Percentiles rank a stretch among this genome's conserved stretches.
phyloP scores from a whole-genome alignment of 805 yeast genomes.

The Metschnikowia baotianmanensis region DNA sequence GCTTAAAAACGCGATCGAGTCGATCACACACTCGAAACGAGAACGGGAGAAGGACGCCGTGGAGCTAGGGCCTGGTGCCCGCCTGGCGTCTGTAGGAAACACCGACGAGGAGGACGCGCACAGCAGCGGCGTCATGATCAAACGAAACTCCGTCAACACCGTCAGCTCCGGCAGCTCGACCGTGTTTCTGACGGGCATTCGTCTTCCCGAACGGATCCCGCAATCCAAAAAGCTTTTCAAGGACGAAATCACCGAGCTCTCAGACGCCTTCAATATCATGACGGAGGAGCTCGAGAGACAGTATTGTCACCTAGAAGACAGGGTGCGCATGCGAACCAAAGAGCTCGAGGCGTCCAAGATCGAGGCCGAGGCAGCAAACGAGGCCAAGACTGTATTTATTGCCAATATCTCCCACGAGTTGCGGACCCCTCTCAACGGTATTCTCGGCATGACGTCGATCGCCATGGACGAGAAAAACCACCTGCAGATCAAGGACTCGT shows the following conservation, averaged over 20 bases:
- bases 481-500: conserved; percentile 64
- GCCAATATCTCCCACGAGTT: conserved; percentile 93
- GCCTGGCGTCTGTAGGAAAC: background rate
- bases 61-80: background rate
- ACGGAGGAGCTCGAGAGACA: conserved; percentile 83
- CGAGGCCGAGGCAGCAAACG: conserved; percentile 93
- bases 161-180: conserved; percentile 33
- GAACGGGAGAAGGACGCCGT: conserved; percentile 23
- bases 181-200: conserved; percentile 36
- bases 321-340: conserved; percentile 81
- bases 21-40: conserved; percentile 48
- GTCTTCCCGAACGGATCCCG: conserved; percentile 38
- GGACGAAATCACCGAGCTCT: conserved; percentile 85
- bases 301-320: conserved; percentile 79
- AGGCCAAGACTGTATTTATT: conserved; percentile 90
- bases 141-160: conserved; percentile 27
- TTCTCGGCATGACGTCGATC: conserved; percentile 91
- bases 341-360: conserved; percentile 86
- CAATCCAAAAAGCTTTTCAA: conserved; percentile 48
- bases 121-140: conserved; percentile 3
- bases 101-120: background rate
- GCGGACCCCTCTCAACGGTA: conserved; percentile 94
- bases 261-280: conserved; percentile 90
- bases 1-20: conserved; percentile 80
- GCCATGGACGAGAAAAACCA: conserved; percentile 84